Conservation (phyloP, 805 yeast genomes). For the Priceomyces melissophilus region DNA sequence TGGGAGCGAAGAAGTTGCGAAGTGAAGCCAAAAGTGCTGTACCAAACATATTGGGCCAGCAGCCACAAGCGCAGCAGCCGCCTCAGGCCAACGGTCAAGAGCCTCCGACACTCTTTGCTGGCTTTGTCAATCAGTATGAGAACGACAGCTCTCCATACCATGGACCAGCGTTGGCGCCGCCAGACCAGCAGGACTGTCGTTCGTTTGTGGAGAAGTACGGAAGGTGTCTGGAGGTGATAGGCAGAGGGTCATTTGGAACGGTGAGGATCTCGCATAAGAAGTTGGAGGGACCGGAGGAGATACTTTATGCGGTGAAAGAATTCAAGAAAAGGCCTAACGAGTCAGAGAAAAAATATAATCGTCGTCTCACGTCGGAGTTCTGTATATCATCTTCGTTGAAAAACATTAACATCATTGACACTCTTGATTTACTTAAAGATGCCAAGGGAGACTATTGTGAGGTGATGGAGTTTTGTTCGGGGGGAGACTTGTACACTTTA, state of each 20-base stretch:
- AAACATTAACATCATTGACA: conserved; percentile 73
- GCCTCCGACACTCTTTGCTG: conserved; percentile 73
- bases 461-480: conserved; percentile 81
- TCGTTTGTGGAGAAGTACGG: conserved; percentile 89
- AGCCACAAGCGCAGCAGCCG: conserved; percentile 7
- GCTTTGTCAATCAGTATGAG: conserved; percentile 59
- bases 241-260: conserved; percentile 91
- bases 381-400: conserved; percentile 76
- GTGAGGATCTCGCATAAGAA: conserved; percentile 85
- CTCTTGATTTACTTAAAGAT: conserved; percentile 74
- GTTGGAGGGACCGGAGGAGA: conserved; percentile 37
- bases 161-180: conserved; percentile 11
- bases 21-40: conserved; percentile 73
- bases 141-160: conserved; percentile 24
- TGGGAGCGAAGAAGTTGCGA: conserved; percentile 70
- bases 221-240: conserved; percentile 89
- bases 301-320: conserved; percentile 82
- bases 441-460: conserved; percentile 81
- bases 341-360: conserved; percentile 61
- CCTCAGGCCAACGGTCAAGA: conserved; percentile 12
- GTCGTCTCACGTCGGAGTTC: conserved; percentile 76
- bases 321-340: conserved; percentile 64
- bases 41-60: conserved; percentile 51
- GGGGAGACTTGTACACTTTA: conserved; percentile 75
- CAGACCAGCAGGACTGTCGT: conserved; percentile 34